These are phyloP conservation scores for Heritiera littoralis DNA, from an alignment of 345 rosid genomes.

Conservation along the genomic window DNA sequence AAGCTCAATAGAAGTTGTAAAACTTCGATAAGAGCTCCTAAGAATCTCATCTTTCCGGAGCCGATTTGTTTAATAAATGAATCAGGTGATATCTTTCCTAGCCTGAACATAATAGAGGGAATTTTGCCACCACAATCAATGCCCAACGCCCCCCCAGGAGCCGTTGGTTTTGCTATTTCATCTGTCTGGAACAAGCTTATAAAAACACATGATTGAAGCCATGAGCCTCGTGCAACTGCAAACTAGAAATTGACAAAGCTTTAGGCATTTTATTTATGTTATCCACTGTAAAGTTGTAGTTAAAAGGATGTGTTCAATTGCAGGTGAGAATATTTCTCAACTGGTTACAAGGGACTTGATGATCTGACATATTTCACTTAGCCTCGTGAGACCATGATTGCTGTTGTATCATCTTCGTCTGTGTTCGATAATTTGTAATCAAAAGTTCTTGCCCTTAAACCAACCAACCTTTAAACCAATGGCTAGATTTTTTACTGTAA, in stretches of 20 bases:
- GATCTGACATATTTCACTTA: conserved; percentile 31
- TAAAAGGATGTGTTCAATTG: conserved; percentile 26
- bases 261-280: conserved; percentile 28
- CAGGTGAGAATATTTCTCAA: conserved; percentile 41
- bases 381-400: conserved; percentile 25
- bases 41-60: conserved; percentile 13
- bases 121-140: background rate
- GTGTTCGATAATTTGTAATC: conserved; percentile 12
- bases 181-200: conserved; percentile 1
- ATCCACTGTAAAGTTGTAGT: conserved; percentile 49
- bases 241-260: conserved; percentile 17
- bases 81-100: background rate
- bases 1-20: conserved; percentile 46
- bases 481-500: no score
- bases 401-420: conserved; percentile 26
- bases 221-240: background rate
- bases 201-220: conserved; percentile 8
- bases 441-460: background rate
- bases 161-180: conserved; percentile 23
- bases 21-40: conserved; percentile 10
- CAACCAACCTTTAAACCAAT: background rate
- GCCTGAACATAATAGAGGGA: conserved; percentile 14
- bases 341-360: conserved; percentile 23
- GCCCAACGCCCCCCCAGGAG: background rate
- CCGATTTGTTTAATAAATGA: conserved; percentile 25